Evolutionary conservation across 805 yeast genomes (phyloP), one percentile per base, ranked within the genome.

Genomic region (Soucietia sequanensis): DNA sequence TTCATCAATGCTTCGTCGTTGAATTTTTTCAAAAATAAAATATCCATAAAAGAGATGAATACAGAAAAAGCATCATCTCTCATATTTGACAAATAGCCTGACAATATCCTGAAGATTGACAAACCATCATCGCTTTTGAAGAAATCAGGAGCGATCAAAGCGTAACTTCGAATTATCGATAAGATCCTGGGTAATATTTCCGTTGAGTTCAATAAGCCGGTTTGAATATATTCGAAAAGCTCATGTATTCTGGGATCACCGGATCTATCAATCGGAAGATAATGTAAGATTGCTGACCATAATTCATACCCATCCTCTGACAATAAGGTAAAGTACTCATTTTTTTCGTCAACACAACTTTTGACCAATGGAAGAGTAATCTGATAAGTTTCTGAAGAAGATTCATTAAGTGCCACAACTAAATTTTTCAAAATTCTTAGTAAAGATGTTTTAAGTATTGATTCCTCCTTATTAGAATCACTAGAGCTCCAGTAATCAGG

Each of bases 291-390:
- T 1, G 81, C 68, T n/a, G 75, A 65, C 95, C 96, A 88, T 27
- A 90, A 65, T 37, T 87, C 95, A 51, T 76, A 79, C 0, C 95
- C 96, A 60, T 90, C 97, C 52, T 90, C 97, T 13, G 82, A 72
- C 7, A 90, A 56, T 34, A 85, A 64, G 0, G 88, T 75, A 14
- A 66, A 64, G 23, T 45, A 37, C 19, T 56, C 64, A 1, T 63
- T 50, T 11, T 46, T 35, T 14, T 50, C 64, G 1, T 80, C 72
- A 44, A 85, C 79, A 48, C 93, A 81, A 30, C 83, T 75, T 9
- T 65, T 61, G 17, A 89, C 69, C 39, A 87, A 61, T 0, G 95
- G 93, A 9, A 86, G 47, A 1, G 83, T 71, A 20, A 83, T 75
- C 3, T 69, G 60, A 70, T 80, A 57, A 38, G 75, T 58, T 47